A percentile compares a stretch with the other conserved stretches of the same genome.
These are phyloP conservation scores for Dipodascopsis tothii DNA, from an alignment of 805 yeast species.

Conservation along the genomic window DNA sequence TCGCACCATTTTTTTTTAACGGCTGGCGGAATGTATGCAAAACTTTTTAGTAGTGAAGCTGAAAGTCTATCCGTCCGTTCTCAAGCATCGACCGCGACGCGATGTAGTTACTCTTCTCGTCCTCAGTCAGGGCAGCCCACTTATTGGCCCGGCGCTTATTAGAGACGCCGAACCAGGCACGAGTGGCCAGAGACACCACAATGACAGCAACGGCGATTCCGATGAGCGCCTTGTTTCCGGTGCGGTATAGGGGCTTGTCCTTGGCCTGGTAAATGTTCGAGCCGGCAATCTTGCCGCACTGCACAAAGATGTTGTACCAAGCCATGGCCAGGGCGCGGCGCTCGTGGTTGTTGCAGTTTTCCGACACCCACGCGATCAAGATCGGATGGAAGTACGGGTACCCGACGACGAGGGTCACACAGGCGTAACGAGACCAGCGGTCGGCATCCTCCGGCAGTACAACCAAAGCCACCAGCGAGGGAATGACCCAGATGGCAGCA, in stretches of 20 bases:
- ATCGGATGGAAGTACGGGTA: slow-evolving; percentile 48
- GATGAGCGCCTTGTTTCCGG: slow-evolving; percentile 43
- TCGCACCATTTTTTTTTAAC: too few relatives aligned
- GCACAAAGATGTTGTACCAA: slow-evolving; percentile 57
- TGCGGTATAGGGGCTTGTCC: slow-evolving; percentile 53
- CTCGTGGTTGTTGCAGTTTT: slow-evolving; percentile 54
- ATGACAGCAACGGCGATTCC: slow-evolving; percentile 25
- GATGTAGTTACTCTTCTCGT: slow-evolving; percentile 44
- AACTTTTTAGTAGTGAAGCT: slow-evolving; percentile 2
- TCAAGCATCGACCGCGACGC: slow-evolving; percentile 45
- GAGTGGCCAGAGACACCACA: slow-evolving; percentile 23
- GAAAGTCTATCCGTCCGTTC: slow-evolving; percentile 50
- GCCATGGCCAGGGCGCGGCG: slow-evolving; percentile 60
- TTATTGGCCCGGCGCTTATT: slow-evolving; percentile 34
- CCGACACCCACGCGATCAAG: slow-evolving; percentile 52
- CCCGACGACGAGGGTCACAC: slow-evolving; percentile 33
- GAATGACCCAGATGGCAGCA: slow-evolving; percentile 17
- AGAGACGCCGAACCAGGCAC: slow-evolving; percentile 29
- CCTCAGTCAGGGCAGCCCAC: slow-evolving; percentile 47
- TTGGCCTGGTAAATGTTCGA: slow-evolving; percentile 49
- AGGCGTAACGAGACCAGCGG: slow-evolving; percentile 18
- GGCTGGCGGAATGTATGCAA: too few relatives aligned
- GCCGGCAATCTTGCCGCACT: slow-evolving; percentile 48
- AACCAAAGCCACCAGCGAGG: slow-evolving; percentile 26
- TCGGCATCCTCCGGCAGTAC: slow-evolving; percentile 11